Evolutionary conservation across 306 rosid species (phyloP).

Genomic region (Malus sieversii): DNA sequence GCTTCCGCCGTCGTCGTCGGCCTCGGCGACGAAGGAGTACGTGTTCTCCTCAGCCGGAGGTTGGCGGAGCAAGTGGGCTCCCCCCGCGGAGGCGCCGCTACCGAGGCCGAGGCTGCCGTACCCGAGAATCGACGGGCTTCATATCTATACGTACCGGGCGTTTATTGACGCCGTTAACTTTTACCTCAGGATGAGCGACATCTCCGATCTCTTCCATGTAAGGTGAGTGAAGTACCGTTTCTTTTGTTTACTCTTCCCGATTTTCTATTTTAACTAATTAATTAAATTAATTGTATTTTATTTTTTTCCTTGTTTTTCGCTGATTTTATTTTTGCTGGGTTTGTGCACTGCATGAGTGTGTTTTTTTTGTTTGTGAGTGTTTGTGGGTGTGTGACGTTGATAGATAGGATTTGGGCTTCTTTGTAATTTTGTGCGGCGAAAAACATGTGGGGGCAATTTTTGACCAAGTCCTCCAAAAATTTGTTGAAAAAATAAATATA

Average conservation of each 20-base stretch:
- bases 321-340: not conserved
- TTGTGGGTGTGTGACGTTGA: not conserved
- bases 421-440: not conserved
- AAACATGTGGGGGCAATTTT: not conserved
- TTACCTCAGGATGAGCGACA: conserved; percentile 34
- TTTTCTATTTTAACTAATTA: not conserved
- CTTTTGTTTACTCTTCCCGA: not conserved
- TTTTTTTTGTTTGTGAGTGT: not conserved
- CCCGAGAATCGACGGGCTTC: conserved; percentile 52
- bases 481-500: not conserved
- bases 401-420: not conserved
- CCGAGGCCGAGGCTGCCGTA: conserved; percentile 38
- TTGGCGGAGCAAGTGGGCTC: conserved; percentile 9
- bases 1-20: conserved; percentile 7
- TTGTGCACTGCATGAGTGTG: not conserved
- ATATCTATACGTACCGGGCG: conserved; percentile 40
- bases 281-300: not conserved
- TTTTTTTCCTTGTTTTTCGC: not conserved
- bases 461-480: not conserved
- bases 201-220: conserved; percentile 53
- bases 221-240: conserved; percentile 14
- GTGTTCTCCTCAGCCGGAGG: conserved; percentile 25
- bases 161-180: conserved; percentile 43
- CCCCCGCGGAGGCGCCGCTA: conserved; percentile 9
- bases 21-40: conserved; percentile 26